phyloP scores from a whole-genome alignment of 2,329 filamentous ascomycete genomes.

The Balansia obtecta region DNA sequence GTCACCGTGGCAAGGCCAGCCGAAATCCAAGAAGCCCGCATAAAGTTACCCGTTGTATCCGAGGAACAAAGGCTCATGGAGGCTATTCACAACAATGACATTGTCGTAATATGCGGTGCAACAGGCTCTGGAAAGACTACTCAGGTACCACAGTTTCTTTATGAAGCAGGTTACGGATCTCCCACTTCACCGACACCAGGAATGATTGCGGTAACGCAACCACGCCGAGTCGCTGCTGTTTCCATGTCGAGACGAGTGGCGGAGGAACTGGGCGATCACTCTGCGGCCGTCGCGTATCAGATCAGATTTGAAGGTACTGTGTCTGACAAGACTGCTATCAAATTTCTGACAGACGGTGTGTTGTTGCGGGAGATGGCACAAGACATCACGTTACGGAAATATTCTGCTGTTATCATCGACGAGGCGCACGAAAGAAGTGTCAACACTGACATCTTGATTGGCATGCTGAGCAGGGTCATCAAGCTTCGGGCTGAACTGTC shows the following conservation, averaged over 20 bases:
- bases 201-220: conserved; percentile 91
- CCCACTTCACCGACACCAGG: conserved; percentile 68
- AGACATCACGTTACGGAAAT: conserved; percentile 78
- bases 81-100: conserved; percentile 81
- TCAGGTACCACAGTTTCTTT: conserved; percentile 91
- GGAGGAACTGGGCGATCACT: conserved; percentile 68
- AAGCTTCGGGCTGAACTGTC: conserved; percentile 67
- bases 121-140: conserved; percentile 98
- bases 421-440: conserved; percentile 95
- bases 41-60: conserved; percentile 78
- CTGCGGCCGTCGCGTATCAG: conserved; percentile 75
- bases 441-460: conserved; percentile 96
- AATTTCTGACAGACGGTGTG: conserved; percentile 99
- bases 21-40: conserved; percentile 64
- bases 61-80: conserved; percentile 99
- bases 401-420: conserved; percentile 89
- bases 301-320: conserved; percentile 89
- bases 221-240: conserved; percentile 84
- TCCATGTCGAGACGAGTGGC: conserved; percentile 92
- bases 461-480: conserved; percentile 88
- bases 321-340: conserved; percentile 71
- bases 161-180: conserved; percentile 83
- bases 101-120: conserved; percentile 84
- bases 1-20: conserved; percentile 57
- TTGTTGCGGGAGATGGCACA: conserved; percentile 81